phyloP scores from a whole-genome alignment of 208 protist genomes.

The Phytomonas sp. region DNA sequence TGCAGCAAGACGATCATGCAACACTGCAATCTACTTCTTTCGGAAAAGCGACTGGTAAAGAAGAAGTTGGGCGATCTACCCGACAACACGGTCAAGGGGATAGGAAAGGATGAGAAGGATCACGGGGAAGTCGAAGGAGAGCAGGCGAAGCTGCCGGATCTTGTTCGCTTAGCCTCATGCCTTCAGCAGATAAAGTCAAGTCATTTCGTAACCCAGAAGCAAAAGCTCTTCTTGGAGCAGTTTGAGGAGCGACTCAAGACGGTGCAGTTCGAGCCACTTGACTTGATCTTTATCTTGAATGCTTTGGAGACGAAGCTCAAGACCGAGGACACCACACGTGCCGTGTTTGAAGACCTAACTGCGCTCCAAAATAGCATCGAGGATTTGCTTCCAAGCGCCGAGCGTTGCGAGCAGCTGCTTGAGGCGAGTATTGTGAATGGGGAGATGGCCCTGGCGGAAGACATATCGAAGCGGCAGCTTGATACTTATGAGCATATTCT shows the following conservation, averaged over 20 bases:
- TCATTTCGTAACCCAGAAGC: slow-evolving; percentile 77
- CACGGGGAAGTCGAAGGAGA: slow-evolving; percentile 17
- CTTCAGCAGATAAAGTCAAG: slow-evolving; percentile 72
- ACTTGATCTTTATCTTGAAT: slow-evolving; percentile 76
- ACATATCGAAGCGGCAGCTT: slow-evolving; percentile 77
- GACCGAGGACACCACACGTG: slow-evolving; percentile 71
- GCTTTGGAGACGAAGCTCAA: slow-evolving; percentile 77
- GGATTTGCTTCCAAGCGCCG: slow-evolving; percentile 76
- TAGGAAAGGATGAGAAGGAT: slow-evolving; percentile 6
- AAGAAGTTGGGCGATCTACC: not conserved
- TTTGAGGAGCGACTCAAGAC: slow-evolving; percentile 61
- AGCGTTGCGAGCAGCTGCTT: slow-evolving; percentile 84
- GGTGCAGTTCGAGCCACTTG: slow-evolving; percentile 69
- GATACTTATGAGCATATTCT: slow-evolving; percentile 85
- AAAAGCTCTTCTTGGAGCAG: slow-evolving; percentile 76
- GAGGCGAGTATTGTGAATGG: slow-evolving; percentile 83
- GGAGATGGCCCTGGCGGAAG: slow-evolving; percentile 85
- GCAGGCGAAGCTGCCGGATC: slow-evolving; percentile 51
- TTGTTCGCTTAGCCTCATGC: slow-evolving; percentile 67
- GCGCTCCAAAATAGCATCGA: slow-evolving; percentile 79
- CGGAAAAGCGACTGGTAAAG: slow-evolving; percentile 49
- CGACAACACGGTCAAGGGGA: not conserved
- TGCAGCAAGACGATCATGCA: slow-evolving; percentile 81
- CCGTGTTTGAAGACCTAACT: slow-evolving; percentile 71
- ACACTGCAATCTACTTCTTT: slow-evolving; percentile 85